Conservation (phyloP, 129 eudicot genomes). For the Tanacetum coccineum region DNA sequence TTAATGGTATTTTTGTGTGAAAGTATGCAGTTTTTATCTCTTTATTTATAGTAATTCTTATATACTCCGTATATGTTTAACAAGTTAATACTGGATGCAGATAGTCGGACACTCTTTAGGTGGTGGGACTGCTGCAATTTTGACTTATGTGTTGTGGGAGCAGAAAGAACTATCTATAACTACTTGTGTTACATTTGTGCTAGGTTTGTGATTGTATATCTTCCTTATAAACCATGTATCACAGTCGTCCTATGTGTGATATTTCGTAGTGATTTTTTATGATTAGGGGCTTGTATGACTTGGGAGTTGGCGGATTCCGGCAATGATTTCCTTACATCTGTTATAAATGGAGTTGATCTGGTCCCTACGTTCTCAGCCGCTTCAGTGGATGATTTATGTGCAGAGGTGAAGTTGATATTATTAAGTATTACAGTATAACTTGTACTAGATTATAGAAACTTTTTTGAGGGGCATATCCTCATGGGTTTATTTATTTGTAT, state of each 20-base stretch:
- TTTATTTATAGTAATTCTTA: not conserved
- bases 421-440: not conserved
- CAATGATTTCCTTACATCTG: constrained; percentile 70
- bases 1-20: too few species aligned
- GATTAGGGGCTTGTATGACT: constrained; percentile 94
- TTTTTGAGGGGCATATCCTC: not conserved
- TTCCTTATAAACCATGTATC: too few species aligned
- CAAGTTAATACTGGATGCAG: constrained; percentile 35
- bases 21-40: too few species aligned
- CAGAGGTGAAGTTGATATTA: constrained; percentile 46
- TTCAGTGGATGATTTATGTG: constrained; percentile 95
- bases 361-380: constrained; percentile 98
- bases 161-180: constrained; percentile 67
- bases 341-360: constrained; percentile 92
- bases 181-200: constrained; percentile 93
- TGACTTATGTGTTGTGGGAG: constrained; percentile 80
- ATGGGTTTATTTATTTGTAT: constrained; percentile 7
- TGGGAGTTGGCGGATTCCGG: constrained; percentile 98
- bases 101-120: constrained; percentile 97
- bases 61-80: not conserved
- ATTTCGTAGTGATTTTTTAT: not conserved
- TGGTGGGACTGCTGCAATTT: constrained; percentile 95
- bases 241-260: not conserved
- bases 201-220: constrained; percentile 45
- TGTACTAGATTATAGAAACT: not conserved